A percentile compares a stretch with the other conserved stretches of the same genome.
Conservation (phyloP, 805 yeast genomes). For the Schwanniomyces polymorphus region DNA sequence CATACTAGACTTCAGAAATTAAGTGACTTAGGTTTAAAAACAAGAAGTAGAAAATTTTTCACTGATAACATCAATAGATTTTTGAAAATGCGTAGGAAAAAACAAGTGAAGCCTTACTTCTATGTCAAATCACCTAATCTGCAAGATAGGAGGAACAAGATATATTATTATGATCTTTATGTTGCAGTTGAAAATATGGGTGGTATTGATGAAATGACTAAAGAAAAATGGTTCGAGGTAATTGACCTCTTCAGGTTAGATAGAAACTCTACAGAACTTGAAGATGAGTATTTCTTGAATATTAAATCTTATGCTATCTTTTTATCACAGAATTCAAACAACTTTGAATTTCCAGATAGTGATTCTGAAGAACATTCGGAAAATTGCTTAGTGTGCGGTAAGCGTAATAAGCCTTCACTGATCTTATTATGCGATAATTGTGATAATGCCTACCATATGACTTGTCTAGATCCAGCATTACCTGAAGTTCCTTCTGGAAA, state of each 20-base stretch:
- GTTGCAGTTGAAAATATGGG: slow-evolving; percentile 29
- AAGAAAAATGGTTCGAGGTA: slow-evolving; percentile 19
- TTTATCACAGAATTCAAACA: slow-evolving; percentile 21
- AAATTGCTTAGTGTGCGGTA: slow-evolving; percentile 50
- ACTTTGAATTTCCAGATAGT: slow-evolving; percentile 30
- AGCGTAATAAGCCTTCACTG: slow-evolving; percentile 41
- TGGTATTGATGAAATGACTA: slow-evolving; percentile 15
- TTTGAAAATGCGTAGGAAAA: slow-evolving; percentile 43
- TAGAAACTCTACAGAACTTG: slow-evolving; percentile 12
- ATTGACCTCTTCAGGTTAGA: slow-evolving; percentile 24
- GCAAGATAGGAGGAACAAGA: slow-evolving; percentile 4
- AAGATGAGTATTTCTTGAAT: slow-evolving; percentile 21
- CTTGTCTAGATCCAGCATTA: slow-evolving; percentile 63
- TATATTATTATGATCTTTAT: slow-evolving; percentile 41
- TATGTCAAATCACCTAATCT: slow-evolving; percentile 6
- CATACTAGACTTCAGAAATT: slow-evolving; percentile 69
- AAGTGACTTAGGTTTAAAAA: slow-evolving; percentile 60
- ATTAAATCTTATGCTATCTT: slow-evolving; percentile 34
- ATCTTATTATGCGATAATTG: slow-evolving; percentile 75
- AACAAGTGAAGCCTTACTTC: slow-evolving; percentile 21
- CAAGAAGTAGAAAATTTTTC: slow-evolving; percentile 64
- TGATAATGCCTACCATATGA: slow-evolving; percentile 63
- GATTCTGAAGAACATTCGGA: slow-evolving; percentile 33
- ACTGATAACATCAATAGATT: slow-evolving; percentile 60
- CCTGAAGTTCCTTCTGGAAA: slow-evolving; percentile 51